These are phyloP conservation scores for Monilinia aucupariae DNA, from an alignment of 2,329 filamentous ascomycete genomes.

Conservation along the genomic window DNA sequence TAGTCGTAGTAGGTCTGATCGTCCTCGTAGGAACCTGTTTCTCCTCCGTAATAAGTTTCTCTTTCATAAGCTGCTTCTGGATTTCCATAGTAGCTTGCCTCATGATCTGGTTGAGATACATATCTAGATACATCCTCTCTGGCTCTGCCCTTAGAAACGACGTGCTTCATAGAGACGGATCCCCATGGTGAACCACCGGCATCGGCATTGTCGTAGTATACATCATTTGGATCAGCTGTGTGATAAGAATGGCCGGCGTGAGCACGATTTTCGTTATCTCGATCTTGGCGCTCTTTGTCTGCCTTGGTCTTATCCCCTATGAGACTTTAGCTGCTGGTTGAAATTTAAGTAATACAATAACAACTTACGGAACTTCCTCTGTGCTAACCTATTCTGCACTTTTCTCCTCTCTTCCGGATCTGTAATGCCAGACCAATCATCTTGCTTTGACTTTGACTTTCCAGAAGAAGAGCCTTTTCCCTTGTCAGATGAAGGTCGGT, in stretches of 20 bases:
- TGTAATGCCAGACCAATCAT: constrained; percentile 65
- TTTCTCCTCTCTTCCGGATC: constrained; percentile 67
- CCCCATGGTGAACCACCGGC: constrained; percentile 69
- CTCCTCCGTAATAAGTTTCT: constrained; percentile 30
- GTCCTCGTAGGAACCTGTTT: constrained; percentile 25
- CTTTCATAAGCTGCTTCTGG: constrained; percentile 23
- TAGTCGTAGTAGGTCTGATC: constrained; percentile 33
- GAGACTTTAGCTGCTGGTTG: constrained; percentile 13
- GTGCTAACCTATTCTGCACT: constrained; percentile 71
- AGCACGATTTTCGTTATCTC: constrained; percentile 57
- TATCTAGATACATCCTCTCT: constrained; percentile 41
- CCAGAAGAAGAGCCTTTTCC: constrained; percentile 26
- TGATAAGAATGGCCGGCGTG: constrained; percentile 60
- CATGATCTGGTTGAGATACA: constrained; percentile 34
- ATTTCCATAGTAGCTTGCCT: constrained; percentile 24
- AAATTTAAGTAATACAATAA: background rate
- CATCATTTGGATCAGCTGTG: constrained; percentile 52
- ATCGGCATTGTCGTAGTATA: constrained; percentile 45
- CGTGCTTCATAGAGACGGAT: constrained; percentile 54
- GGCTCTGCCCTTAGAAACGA: constrained; percentile 41
- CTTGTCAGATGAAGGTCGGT: constrained; percentile 28
- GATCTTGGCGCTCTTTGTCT: constrained; percentile 59
- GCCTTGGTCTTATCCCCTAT: constrained; percentile 65
- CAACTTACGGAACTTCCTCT: constrained; percentile 67
- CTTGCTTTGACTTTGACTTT: constrained; percentile 41